Base-by-base conservation (phyloP, 805 yeast species). In the Wickerhamiella alocasiicola region DNA sequence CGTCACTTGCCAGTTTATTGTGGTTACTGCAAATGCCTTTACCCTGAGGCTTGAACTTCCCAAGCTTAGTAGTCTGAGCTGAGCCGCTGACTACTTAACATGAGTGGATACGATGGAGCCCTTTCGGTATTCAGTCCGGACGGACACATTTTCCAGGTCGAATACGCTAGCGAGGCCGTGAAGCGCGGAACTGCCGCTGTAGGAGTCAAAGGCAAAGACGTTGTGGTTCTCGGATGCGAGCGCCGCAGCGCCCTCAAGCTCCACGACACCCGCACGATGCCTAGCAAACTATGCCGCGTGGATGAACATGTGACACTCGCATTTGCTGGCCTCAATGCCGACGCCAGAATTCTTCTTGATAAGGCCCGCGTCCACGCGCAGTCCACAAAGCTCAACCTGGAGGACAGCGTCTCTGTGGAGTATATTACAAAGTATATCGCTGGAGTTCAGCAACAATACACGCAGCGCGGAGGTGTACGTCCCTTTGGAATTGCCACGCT, bases 91-190 rank as follows among this genome's bases (percentile, higher is more conserved):
- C 26, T 7, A 11, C 26, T 11, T 13, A 24, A 33, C 27, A 88
- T 88, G 98, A 83, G 95, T 71, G 97, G 98, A 48, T 88, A 88
- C 94, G 98, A 88, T 64, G 77, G 97, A 72, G 98, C 98, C 43
- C 73, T 88, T 55, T 87, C 96, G 47, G 93, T 88, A 62, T 88
- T 88, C 67, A 84, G 95, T 79, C 98, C 98, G 50, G 98, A 88
- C 66, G 98, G 98, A 46, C 96, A 88, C 61, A 95, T 88, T 59
- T 88, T 88, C 70, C 98, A 91, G 71, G 98, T 91, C 31, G 97
- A 91, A 62, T 91, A 91, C 55, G 98, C 98, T 19, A 71, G 81
- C 29, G 98, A 91, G 60, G 98, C 98, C 0, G 98, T 91, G 33
- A 91, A 88, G 59, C 75, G 97, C 64, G 98, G 98, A 45, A 91